Evolutionary conservation across 2,329 filamentous ascomycete genomes (phyloP), one percentile per base, ranked within the genome.

Genomic region (Aspergillus sclerotialis): DNA sequence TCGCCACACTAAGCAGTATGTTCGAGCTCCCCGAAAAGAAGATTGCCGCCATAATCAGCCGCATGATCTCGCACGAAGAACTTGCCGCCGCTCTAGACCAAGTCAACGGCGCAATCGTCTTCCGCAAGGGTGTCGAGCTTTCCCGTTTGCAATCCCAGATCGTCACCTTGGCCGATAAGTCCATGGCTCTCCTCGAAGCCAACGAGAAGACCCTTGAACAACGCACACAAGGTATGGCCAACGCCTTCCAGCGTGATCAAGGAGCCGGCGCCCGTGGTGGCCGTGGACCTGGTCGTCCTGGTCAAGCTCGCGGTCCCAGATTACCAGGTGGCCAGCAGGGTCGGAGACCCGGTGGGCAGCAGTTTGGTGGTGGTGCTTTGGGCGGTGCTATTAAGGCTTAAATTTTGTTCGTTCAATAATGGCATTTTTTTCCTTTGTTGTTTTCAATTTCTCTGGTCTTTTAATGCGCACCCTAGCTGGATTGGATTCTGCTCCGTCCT

Each of bases 11-110:
- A 41, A 82, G 87, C 43, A 73, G 71, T 48, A 98, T 98, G 92
- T 98, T 98, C 64, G 92, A 98, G 67, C 81, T 98, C 15, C 77
- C 89, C 37, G 72, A 82, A 50, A 78, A 82, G 68, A 96, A 96
- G 76, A 89, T 95, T 33, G 74, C 84, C n/a, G 88, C 92, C 23
- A 81, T 98, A 36, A 80, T 98, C 56, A 94, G 87, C 75, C 94
- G 94, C 73, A 98, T 98, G 92, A 96, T 98, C 64, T 94, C 88
- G 55, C 92, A 98, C 71, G 92, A 98, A 68, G 92, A 98, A 67
- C 81, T 98, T 32, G 86, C 85, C 7, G 92, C 92, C 28, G 93
- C 92, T 24, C 79, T 98, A 17, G 93, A 98, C 71, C 92, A 98
- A 69, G 90, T 98, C 67, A 95, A 93, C 55, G 82, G 84, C 49